Percentiles rank a stretch among this genome's conserved stretches.
These are phyloP conservation scores for Pseudoscleropodium purum DNA, from an alignment of 225 moss, liverwort and hornwort genomes.

Conservation along the genomic window DNA sequence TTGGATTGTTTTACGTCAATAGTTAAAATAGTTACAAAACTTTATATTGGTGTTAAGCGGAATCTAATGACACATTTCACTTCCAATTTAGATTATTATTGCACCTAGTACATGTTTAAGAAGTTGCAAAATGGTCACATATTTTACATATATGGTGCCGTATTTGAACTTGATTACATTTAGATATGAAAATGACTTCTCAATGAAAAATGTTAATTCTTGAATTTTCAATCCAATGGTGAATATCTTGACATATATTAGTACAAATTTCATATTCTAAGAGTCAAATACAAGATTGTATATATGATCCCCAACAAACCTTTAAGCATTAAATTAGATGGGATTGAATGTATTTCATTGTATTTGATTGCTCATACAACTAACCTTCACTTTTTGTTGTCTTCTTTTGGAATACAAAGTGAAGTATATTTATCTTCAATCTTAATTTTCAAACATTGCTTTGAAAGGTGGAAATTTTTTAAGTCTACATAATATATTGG, in stretches of 20 bases:
- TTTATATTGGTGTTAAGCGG: fast-evolving
- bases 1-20: too few relatives aligned
- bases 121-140: not conserved
- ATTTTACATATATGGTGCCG: fast-evolving
- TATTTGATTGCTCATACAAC: not conserved
- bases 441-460: too few relatives aligned
- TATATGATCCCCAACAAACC: too few relatives aligned
- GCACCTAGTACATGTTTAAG: too few relatives aligned
- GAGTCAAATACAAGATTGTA: fast-evolving
- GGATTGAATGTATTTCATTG: not conserved
- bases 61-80: not conserved
- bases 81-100: not conserved
- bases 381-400: not conserved
- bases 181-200: not conserved
- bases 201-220: too few relatives aligned
- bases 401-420: not conserved
- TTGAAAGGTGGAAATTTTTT: too few relatives aligned
- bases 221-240: too few relatives aligned
- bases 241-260: not conserved
- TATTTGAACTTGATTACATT: fast-evolving
- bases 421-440: too few relatives aligned
- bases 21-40: not conserved
- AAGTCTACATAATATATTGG: not conserved
- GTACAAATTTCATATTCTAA: not conserved
- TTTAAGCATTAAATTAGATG: not conserved